Percentiles rank a stretch among this genome's conserved stretches.
Evolutionary conservation across 495 filamentous ascomycete genomes (phyloP).

Genomic region (Ascodesmis nigricans): DNA sequence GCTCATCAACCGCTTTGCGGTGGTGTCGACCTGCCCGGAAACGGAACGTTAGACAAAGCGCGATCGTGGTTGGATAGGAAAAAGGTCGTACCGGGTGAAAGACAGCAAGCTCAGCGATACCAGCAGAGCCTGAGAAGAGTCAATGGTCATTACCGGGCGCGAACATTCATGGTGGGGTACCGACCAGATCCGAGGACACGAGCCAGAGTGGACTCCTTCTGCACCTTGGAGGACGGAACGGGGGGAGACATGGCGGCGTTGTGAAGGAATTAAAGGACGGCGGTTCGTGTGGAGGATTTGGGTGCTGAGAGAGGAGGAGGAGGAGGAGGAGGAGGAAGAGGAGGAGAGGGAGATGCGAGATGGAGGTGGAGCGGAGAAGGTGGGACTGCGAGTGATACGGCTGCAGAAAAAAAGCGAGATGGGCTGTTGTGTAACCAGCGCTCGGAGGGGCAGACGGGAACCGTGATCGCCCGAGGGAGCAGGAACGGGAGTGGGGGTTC

Average conservation of each 20-base stretch:
- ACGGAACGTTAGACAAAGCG: background rate
- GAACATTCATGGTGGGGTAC: conserved; percentile 15
- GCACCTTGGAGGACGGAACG: conserved; percentile 26
- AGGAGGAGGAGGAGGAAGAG: background rate
- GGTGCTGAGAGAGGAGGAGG: conserved; percentile 3
- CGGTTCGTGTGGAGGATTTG: conserved; percentile 1
- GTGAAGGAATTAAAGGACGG: background rate
- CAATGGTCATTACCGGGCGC: background rate
- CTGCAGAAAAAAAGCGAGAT: too few relatives aligned
- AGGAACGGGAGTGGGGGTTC: too few relatives aligned
- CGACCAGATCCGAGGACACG: conserved; percentile 78
- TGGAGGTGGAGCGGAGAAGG: too few relatives aligned
- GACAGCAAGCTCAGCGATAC: conserved; percentile 86
- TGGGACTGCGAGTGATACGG: too few relatives aligned
- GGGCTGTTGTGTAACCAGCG: too few relatives aligned
- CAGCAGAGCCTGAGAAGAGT: conserved; percentile 48
- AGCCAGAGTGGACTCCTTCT: conserved; percentile 77
- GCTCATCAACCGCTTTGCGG: conserved; percentile 97
- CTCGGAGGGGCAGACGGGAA: too few relatives aligned
- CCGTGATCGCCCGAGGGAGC: too few relatives aligned
- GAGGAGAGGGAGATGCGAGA: too few relatives aligned
- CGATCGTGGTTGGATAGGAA: conserved; percentile 5
- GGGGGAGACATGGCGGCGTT: conserved; percentile 30
- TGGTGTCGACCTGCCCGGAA: conserved; percentile 63
- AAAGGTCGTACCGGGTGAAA: conserved; percentile 65